Percentiles rank a stretch among this genome's conserved stretches.
Evolutionary conservation across 2,329 filamentous ascomycete species (phyloP).

Genomic region (Colletotrichum sidae): DNA sequence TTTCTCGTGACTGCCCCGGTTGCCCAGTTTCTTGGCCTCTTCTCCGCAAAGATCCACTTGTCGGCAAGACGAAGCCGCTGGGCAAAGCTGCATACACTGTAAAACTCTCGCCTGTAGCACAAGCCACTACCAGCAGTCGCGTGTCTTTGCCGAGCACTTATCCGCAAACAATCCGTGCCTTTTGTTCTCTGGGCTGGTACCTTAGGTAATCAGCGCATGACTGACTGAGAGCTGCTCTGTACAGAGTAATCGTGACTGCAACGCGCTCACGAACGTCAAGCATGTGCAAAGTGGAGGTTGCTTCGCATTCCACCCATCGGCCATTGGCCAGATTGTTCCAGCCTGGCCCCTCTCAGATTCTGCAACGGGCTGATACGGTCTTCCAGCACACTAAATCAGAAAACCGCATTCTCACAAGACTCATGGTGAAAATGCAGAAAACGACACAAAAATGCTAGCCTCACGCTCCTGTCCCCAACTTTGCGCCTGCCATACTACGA

Average conservation of each 20-base stretch:
- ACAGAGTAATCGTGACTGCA: too few relatives aligned
- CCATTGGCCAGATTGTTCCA: slow-evolving; percentile 11
- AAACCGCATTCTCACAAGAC: slow-evolving; percentile 18
- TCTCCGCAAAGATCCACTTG: slow-evolving; percentile 31
- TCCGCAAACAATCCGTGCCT: too few relatives aligned
- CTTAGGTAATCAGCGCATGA: too few relatives aligned
- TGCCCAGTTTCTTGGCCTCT: slow-evolving; percentile 7
- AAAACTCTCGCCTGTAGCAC: too few relatives aligned
- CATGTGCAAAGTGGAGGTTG: slow-evolving; percentile 9
- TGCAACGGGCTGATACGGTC: slow-evolving; percentile 7
- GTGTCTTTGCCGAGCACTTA: too few relatives aligned
- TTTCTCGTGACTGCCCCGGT: background rate
- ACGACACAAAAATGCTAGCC: slow-evolving; percentile 1
- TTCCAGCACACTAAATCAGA: slow-evolving; percentile 6
- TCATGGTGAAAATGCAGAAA: slow-evolving; percentile 15
- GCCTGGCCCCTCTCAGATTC: slow-evolving; percentile 5
- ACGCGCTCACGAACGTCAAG: background rate
- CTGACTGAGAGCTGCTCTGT: too few relatives aligned
- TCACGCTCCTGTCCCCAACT: slow-evolving; percentile 6
- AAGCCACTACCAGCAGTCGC: too few relatives aligned
- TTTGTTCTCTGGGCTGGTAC: too few relatives aligned
- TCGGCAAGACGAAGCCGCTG: slow-evolving; percentile 22
- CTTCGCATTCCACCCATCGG: background rate
- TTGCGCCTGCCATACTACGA: slow-evolving; percentile 10
- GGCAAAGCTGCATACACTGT: slow-evolving; percentile 5